Evolutionary conservation across 768 basidiomycete genomes (phyloP).

Genomic region (Chalciporus sphaerocephalus): DNA sequence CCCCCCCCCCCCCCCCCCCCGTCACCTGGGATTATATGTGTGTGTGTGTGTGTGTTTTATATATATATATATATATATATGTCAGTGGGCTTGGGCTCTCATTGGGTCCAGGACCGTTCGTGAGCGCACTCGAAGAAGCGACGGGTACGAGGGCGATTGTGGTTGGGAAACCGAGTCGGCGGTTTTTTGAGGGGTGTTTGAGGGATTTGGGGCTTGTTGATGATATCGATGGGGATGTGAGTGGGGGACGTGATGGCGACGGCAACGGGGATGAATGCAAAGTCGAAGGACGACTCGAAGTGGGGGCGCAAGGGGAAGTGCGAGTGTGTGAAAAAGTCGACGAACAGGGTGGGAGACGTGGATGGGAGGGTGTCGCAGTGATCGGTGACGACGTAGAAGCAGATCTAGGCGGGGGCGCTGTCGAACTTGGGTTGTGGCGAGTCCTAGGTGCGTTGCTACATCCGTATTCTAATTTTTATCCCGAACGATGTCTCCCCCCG

Average conservation of each 20-base stretch:
- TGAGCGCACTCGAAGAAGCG: conserved; percentile 57
- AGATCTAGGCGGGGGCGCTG: conserved; percentile 61
- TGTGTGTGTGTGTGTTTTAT: no score
- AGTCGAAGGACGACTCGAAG: no score
- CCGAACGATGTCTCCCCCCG: no score
- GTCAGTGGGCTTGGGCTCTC: no score
- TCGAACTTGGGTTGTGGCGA: conserved; percentile 56
- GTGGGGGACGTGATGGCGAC: neutral
- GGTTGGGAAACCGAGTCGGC: conserved; percentile 59
- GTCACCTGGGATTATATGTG: no score
- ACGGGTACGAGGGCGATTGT: conserved; percentile 44
- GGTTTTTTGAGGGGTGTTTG: conserved; percentile 59
- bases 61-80: no score
- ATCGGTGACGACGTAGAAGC: conserved; percentile 65
- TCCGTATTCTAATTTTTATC: no score
- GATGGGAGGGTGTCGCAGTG: conserved; percentile 37
- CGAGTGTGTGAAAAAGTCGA: neutral
- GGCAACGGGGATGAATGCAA: neutral
- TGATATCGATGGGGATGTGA: no score
- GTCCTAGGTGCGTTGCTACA: conserved; percentile 63
- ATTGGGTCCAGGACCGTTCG: conserved; percentile 69
- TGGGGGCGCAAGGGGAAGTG: neutral
- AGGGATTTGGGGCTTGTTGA: conserved; percentile 35
- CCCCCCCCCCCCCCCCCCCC: no score
- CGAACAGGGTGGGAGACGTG: neutral